These are phyloP conservation scores for Endoconidiophora laricicola DNA, from an alignment of 2,329 filamentous ascomycete genomes.

Conservation along the genomic window DNA sequence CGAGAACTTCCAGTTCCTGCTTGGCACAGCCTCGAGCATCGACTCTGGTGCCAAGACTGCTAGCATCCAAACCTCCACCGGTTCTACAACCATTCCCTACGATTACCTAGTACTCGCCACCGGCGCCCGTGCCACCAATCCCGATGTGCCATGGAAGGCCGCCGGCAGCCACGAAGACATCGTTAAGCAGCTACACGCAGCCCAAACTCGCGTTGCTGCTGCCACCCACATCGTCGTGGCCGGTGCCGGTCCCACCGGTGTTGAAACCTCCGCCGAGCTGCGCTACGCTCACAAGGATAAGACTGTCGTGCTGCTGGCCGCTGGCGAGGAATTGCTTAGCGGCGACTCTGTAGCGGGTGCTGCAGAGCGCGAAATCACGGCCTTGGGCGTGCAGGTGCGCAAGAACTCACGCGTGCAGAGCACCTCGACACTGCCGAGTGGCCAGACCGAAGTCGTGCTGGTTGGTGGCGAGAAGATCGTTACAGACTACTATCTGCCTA, in stretches of 20 bases:
- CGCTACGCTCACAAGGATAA: slow-evolving; percentile 33
- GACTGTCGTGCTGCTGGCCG: slow-evolving; percentile 31
- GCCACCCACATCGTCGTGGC: slow-evolving; percentile 39
- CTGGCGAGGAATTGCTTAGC: slow-evolving; percentile 24
- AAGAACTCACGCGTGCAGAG: slow-evolving; percentile 25
- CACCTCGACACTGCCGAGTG: slow-evolving; percentile 22
- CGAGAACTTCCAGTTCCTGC: slow-evolving; percentile 33
- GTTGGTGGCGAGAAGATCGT: slow-evolving; percentile 28
- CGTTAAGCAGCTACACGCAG: slow-evolving; percentile 23
- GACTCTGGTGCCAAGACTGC: slow-evolving; percentile 26
- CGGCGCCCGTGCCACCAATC: slow-evolving; percentile 28
- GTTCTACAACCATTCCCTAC: slow-evolving; percentile 25
- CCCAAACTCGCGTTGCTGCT: slow-evolving; percentile 24
- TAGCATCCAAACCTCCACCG: slow-evolving; percentile 15
- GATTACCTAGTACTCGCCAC: slow-evolving; percentile 43
- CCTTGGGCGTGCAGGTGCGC: slow-evolving; percentile 33
- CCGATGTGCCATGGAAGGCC: slow-evolving; percentile 36
- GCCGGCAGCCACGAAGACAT: slow-evolving; percentile 30
- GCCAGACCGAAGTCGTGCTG: slow-evolving; percentile 32
- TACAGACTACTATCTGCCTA: slow-evolving; percentile 41
- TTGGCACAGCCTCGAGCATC: slow-evolving; percentile 30
- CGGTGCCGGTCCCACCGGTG: slow-evolving; percentile 38
- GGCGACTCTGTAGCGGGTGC: slow-evolving; percentile 27
- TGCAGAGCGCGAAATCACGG: slow-evolving; percentile 33
- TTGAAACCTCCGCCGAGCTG: slow-evolving; percentile 39